Conservation (phyloP, 2,329 filamentous ascomycete species). For the Sarocladium strictum region DNA sequence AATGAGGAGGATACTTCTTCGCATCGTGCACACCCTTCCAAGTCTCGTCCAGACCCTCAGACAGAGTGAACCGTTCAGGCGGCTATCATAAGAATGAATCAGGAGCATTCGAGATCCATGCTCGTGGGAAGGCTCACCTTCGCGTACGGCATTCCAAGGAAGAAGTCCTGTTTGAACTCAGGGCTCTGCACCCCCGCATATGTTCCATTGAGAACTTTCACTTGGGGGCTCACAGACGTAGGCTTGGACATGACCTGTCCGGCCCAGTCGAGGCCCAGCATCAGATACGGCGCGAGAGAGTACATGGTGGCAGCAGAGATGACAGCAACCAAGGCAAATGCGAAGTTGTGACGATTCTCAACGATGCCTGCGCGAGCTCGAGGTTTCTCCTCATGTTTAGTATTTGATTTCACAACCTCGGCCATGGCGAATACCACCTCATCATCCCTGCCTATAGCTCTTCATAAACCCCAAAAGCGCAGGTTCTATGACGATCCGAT, state of each 20-base stretch:
- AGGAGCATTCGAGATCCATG: background rate
- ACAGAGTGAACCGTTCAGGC: conserved; percentile 26
- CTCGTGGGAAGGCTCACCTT: conserved; percentile 20
- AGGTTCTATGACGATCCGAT: no score
- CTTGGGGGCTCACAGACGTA: conserved; percentile 11
- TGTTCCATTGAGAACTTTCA: conserved; percentile 19
- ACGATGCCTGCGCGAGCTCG: no score
- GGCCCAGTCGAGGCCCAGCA: background rate
- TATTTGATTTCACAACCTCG: no score
- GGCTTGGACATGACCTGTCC: background rate
- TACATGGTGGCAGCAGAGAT: background rate
- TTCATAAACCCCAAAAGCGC: no score
- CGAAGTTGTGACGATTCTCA: no score
- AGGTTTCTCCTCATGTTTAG: no score
- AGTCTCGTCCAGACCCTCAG: conserved; percentile 29
- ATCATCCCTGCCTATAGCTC: no score
- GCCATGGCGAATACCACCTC: no score
- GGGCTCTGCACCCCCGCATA: conserved; percentile 24
- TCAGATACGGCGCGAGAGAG: background rate
- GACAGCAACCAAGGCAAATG: background rate
- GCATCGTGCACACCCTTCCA: conserved; percentile 33
- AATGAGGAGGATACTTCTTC: conserved; percentile 36
- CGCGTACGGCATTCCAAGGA: conserved; percentile 34
- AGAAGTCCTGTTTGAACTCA: conserved; percentile 32
- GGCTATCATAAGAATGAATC: background rate